Percentiles rank a stretch among this genome's conserved stretches.
These are phyloP conservation scores for Mediolabrus comicus DNA, from an alignment of 108 stramenopile species.

Conservation along the genomic window DNA sequence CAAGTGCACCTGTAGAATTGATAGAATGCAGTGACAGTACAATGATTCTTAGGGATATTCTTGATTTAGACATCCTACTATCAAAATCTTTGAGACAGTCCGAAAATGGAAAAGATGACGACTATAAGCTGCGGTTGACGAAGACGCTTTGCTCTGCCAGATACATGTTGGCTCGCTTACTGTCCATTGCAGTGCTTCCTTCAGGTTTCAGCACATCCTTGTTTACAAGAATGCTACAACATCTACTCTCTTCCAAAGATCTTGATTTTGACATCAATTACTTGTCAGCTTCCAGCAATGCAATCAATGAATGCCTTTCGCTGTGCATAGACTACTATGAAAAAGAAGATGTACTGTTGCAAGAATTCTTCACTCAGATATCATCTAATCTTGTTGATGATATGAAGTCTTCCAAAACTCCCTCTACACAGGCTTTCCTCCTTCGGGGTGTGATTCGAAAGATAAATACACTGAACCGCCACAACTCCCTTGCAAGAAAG, in stretches of 20 bases:
- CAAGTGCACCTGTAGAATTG: slow-evolving; percentile 33
- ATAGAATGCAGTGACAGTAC: slow-evolving; percentile 10
- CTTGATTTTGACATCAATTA: slow-evolving; percentile 1
- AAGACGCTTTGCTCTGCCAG: slow-evolving; percentile 15
- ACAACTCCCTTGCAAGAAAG: slow-evolving; percentile 17
- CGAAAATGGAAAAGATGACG: no score
- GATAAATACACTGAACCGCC: slow-evolving; percentile 26
- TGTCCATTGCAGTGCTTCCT: slow-evolving; percentile 5
- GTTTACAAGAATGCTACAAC: slow-evolving; percentile 7
- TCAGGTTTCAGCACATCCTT: slow-evolving; percentile 6
- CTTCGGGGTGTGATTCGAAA: slow-evolving; percentile 26
- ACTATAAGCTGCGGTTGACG: not conserved
- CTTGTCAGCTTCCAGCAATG: slow-evolving; percentile 9
- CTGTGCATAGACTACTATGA: slow-evolving; percentile 35
- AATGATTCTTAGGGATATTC: slow-evolving; percentile 8
- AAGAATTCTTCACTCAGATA: not conserved
- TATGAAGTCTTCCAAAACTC: not conserved
- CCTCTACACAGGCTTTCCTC: slow-evolving; percentile 5
- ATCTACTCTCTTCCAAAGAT: not conserved
- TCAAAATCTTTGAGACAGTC: slow-evolving; percentile 5
- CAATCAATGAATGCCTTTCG: slow-evolving; percentile 24
- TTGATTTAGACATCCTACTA: slow-evolving; percentile 26
- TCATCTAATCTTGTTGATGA: not conserved
- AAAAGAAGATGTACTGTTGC: slow-evolving; percentile 11
- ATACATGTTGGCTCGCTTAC: slow-evolving; percentile 4